Evolutionary conservation across 495 filamentous ascomycete species (phyloP).

Genomic region (Penicillium chermesinum): DNA sequence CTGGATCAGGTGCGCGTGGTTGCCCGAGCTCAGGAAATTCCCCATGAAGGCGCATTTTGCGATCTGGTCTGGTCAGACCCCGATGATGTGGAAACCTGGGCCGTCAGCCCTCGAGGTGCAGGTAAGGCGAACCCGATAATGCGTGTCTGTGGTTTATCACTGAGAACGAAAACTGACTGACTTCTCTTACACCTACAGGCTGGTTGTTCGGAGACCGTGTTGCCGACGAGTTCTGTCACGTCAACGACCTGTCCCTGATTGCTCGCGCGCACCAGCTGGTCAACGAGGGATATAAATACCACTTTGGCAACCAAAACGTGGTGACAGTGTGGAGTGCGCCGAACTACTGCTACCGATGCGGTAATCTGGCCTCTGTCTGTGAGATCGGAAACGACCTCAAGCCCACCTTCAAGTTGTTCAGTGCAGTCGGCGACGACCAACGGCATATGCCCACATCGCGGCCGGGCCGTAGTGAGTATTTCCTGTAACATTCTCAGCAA

Average conservation of each 20-base stretch:
- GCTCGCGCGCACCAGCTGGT: slow-evolving; percentile 95
- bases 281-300: slow-evolving; percentile 98
- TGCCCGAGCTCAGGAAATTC: slow-evolving; percentile 93
- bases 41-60: slow-evolving; percentile 96
- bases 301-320: slow-evolving; percentile 91
- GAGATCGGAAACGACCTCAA: slow-evolving; percentile 79
- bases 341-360: slow-evolving; percentile 98
- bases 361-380: slow-evolving; percentile 96
- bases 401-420: slow-evolving; percentile 91
- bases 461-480: slow-evolving; percentile 86
- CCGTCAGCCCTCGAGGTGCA: slow-evolving; percentile 87
- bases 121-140: no score
- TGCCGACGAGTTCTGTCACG: slow-evolving; percentile 97
- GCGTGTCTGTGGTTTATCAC: no score
- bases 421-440: slow-evolving; percentile 86
- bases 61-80: slow-evolving; percentile 98
- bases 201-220: slow-evolving; percentile 99
- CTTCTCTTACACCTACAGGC: slow-evolving; percentile 31
- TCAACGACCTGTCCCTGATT: slow-evolving; percentile 91
- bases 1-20: slow-evolving; percentile 98
- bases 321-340: slow-evolving; percentile 99
- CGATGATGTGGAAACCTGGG: slow-evolving; percentile 98
- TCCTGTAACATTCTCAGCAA: slow-evolving; percentile 60
- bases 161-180: background rate
- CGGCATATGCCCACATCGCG: slow-evolving; percentile 79